phyloP scores from a whole-genome alignment of 257 asterid genomes.

The Scutellaria barbata region DNA sequence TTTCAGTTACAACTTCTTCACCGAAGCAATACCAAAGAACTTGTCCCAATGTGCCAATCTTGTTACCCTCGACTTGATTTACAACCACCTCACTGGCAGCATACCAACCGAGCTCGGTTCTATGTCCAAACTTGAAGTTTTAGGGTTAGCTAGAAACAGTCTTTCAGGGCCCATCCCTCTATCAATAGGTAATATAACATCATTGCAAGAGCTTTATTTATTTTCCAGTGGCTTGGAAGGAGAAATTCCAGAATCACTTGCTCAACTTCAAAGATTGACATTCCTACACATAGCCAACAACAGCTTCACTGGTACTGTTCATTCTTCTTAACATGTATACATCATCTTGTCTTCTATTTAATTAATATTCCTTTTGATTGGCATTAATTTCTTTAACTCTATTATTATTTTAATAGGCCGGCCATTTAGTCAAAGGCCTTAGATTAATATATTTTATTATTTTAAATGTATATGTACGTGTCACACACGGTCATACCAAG shows the following conservation, averaged over 20 bases:
- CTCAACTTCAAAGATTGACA: not conserved
- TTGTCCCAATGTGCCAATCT: constrained; percentile 1
- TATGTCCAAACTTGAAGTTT: not conserved
- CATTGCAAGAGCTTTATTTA: not conserved
- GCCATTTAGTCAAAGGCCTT: no score
- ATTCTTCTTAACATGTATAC: no score
- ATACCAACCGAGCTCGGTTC: not conserved
- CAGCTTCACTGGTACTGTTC: constrained; percentile 5
- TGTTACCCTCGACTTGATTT: not conserved
- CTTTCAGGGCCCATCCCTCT: not conserved
- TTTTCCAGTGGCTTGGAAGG: not conserved
- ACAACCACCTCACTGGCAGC: constrained; percentile 17
- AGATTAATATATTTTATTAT: no score
- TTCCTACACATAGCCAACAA: not conserved
- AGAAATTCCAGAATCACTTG: constrained; percentile 1
- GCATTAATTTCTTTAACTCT: no score
- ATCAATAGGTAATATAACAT: constrained; percentile 4
- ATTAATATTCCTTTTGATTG: not conserved
- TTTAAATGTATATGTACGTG: no score
- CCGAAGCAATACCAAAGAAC: not conserved
- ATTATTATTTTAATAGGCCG: no score
- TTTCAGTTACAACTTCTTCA: not conserved
- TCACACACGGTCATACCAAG: no score
- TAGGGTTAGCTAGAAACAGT: not conserved
- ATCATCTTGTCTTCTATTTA: no score